A percentile compares a stretch with the other conserved stretches of the same genome.
These are phyloP conservation scores for Kickxella alabastrina DNA, from an alignment of 192 early-diverging fungal genomes.

Conservation along the genomic window DNA sequence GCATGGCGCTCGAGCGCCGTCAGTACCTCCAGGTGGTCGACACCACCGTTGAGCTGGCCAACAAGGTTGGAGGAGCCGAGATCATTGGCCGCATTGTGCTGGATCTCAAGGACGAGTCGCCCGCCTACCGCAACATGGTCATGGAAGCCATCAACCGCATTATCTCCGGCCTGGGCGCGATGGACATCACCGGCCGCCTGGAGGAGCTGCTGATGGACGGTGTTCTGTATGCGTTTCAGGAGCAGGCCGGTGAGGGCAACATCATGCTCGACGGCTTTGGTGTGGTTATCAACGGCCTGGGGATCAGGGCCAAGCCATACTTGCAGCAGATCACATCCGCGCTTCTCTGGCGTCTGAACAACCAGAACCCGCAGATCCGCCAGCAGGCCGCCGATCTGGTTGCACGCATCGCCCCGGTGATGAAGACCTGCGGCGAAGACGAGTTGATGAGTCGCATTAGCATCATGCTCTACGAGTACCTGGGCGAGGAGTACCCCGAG, in stretches of 20 bases:
- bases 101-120: constrained; percentile 93
- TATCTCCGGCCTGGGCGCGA: constrained; percentile 68
- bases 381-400: constrained; percentile 98
- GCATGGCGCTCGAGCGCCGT: constrained; percentile 93
- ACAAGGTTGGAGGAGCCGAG: constrained; percentile 88
- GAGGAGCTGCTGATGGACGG: constrained; percentile 97
- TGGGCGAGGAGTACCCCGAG: constrained; percentile 99
- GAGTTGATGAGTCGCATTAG: constrained; percentile 91
- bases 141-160: constrained; percentile 95
- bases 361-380: constrained; percentile 90
- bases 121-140: constrained; percentile 93
- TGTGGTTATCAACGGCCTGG: constrained; percentile 87
- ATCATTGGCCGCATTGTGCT: constrained; percentile 83
- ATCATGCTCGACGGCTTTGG: constrained; percentile 95
- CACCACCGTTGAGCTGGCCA: constrained; percentile 92
- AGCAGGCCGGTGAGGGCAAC: constrained; percentile 91
- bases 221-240: constrained; percentile 96
- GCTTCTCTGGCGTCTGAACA: constrained; percentile 96
- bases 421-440: constrained; percentile 93
- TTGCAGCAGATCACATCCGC: constrained; percentile 91
- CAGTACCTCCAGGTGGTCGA: constrained; percentile 93
- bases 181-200: constrained; percentile 87
- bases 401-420: constrained; percentile 87
- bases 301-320: constrained; percentile 86
- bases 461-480: constrained; percentile 93